Evolutionary conservation across 2,329 filamentous ascomycete species (phyloP), one percentile per base, ranked within the genome.

Genomic region (Chrysoporthe deuterocubensis): DNA sequence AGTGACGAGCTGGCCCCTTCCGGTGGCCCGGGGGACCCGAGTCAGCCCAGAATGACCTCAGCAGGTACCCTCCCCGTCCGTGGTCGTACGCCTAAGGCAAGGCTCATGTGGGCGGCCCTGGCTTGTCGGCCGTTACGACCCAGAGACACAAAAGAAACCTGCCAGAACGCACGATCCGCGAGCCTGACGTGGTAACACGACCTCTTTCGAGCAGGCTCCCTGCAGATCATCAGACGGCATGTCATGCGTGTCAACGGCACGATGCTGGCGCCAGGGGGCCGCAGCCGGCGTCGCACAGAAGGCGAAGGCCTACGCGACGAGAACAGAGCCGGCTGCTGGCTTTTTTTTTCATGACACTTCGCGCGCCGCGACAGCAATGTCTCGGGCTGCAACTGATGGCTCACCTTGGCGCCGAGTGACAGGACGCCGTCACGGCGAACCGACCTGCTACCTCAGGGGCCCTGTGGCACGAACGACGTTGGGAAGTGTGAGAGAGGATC

Each of bases 231-330:
- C 11, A 57, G 18, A 4, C 1, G 4, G 32, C 14, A 40, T 57
- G 34, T 57, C 18, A 40, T 57, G 54, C 54, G 16, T n/a, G 54
- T 57, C 32, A n/a, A 11, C 32, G 32, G 26, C 50, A 13, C 13
- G 50, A 54, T 32, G 34, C 54, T 9, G 54, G 54, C 34, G 57
- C 50, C 44, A 37, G 26, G 50, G 64, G 65, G 32, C 42, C 60
- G 48, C 66, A 65, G 66, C 66, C 48, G 62, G 62, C 32, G 66
- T 61, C 42, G 21, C 62, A 68, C 62, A 3, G 44, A 56, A 13
- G 50, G 50, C 21, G 2, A 16, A 16, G 40, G 57, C 18, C 18
- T 54, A 50, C 50, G n/a, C 32, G 26, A 21, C 46, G 42, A 40
- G 42, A 43, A n/a, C 2, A 65, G 7, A 32, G 54, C 8, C 34